Evolutionary conservation across 768 basidiomycete species (phyloP).

Genomic region (Lyophyllum shimeji): DNA sequence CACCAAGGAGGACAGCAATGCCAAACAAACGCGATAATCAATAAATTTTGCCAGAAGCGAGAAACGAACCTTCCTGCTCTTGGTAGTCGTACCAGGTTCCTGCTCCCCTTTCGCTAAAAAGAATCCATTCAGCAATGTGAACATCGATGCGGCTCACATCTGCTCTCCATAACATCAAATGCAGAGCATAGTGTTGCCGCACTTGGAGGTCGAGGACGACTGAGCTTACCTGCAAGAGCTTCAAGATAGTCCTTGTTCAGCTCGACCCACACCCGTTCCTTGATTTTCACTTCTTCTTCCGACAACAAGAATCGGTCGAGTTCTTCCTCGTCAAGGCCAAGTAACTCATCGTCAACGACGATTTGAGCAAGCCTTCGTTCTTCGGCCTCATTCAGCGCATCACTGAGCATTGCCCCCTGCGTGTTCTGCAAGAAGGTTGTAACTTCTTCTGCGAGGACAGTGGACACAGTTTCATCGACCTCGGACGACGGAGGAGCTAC

Average conservation of each 20-base stretch:
- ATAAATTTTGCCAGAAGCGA: slow-evolving; percentile 32
- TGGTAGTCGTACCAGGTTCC: slow-evolving; percentile 41
- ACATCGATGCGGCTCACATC: slow-evolving; percentile 4
- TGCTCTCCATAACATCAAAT: slow-evolving; percentile 1
- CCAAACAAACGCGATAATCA: slow-evolving; percentile 17
- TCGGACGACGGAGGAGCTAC: slow-evolving; percentile 31
- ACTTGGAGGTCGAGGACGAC: slow-evolving; percentile 24
- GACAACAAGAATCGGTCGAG: slow-evolving; percentile 77
- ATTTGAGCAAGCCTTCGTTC: slow-evolving; percentile 56
- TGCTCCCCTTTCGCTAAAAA: slow-evolving; percentile 65
- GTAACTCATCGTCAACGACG: slow-evolving; percentile 57
- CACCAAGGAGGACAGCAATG: slow-evolving; percentile 12
- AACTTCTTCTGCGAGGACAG: slow-evolving; percentile 69
- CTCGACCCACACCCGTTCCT: slow-evolving; percentile 93
- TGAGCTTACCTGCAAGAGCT: slow-evolving; percentile 67
- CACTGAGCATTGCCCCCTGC: slow-evolving; percentile 56
- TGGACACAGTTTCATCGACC: slow-evolving; percentile 62
- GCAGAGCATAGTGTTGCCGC: background rate
- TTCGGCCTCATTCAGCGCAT: slow-evolving; percentile 69
- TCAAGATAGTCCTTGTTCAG: slow-evolving; percentile 90
- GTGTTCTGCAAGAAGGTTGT: slow-evolving; percentile 60
- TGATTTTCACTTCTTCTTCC: slow-evolving; percentile 80
- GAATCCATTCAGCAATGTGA: slow-evolving; percentile 45
- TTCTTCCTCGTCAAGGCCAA: slow-evolving; percentile 89
- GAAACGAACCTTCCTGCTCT: slow-evolving; percentile 80